These are phyloP conservation scores for Chytriomyces sp. DNA, from an alignment of 192 early-diverging fungal species.

Conservation along the genomic window DNA sequence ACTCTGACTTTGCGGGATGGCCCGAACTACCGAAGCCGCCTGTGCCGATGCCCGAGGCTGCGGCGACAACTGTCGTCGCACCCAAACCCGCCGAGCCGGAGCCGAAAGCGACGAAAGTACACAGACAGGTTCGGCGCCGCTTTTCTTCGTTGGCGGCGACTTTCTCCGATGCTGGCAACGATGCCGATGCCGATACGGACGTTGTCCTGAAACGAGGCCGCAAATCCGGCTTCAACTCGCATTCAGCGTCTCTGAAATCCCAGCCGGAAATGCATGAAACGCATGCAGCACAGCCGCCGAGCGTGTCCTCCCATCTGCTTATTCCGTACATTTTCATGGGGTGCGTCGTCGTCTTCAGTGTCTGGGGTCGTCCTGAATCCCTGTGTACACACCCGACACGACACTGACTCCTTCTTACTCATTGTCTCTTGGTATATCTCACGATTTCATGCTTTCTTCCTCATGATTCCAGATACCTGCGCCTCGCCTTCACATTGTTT, in stretches of 20 bases:
- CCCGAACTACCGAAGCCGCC: background rate
- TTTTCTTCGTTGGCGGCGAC: background rate
- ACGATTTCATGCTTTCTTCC: background rate
- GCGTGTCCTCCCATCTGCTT: conserved; percentile 24
- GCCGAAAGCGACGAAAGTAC: background rate
- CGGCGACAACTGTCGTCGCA: background rate
- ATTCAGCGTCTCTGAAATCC: background rate
- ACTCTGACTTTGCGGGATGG: conserved; percentile 16
- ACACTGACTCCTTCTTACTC: background rate
- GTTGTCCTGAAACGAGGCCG: background rate
- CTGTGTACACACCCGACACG: background rate
- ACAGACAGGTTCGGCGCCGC: background rate
- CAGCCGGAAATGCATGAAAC: background rate
- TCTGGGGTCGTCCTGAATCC: background rate
- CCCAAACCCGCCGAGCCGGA: background rate
- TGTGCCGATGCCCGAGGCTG: background rate
- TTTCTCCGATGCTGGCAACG: background rate
- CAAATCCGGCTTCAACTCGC: background rate
- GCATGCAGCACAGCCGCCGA: background rate
- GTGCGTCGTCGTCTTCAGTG: conserved; percentile 5
- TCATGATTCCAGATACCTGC: conserved; percentile 58
- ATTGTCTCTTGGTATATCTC: background rate
- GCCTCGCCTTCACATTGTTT: conserved; percentile 69
- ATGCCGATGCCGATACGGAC: background rate
- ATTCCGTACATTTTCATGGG: conserved; percentile 49